Percentiles rank a stretch among this genome's conserved stretches.
phyloP scores from a whole-genome alignment of 2,329 filamentous ascomycete species.

The Cadophora sp. region DNA sequence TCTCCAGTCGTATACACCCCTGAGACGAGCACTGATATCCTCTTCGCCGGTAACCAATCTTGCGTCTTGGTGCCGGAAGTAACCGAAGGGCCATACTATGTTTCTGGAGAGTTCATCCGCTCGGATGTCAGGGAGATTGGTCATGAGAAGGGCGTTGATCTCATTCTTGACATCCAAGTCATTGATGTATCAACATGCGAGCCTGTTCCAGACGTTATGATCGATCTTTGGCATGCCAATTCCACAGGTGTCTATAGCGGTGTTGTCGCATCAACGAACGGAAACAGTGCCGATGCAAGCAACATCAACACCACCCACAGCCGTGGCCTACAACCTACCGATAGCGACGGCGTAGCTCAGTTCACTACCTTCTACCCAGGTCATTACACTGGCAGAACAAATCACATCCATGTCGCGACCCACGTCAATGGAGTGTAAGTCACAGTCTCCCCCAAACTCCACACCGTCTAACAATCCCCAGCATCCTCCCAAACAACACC shows the following conservation, averaged over 20 bases:
- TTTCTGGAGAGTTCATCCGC: constrained; percentile 58
- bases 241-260: constrained; percentile 58
- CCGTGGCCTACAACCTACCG: constrained; percentile 51
- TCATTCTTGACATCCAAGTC: constrained; percentile 57
- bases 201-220: constrained; percentile 53
- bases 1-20: constrained; percentile 42
- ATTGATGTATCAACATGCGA: constrained; percentile 61
- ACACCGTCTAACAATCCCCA: constrained; percentile 33
- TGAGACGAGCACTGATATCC: constrained; percentile 43
- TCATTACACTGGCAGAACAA: constrained; percentile 53
- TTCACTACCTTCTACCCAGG: constrained; percentile 53
- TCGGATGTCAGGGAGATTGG: constrained; percentile 50
- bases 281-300: constrained; percentile 46
- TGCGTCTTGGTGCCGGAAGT: constrained; percentile 45
- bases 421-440: constrained; percentile 48
- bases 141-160: constrained; percentile 46
- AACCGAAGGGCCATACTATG: constrained; percentile 50
- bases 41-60: constrained; percentile 38
- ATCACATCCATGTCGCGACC: constrained; percentile 57
- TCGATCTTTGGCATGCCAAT: constrained; percentile 60
- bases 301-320: constrained; percentile 51
- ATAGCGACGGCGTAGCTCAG: constrained; percentile 50
- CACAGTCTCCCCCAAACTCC: neutral
- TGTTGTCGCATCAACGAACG: constrained; percentile 51
- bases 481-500: constrained; percentile 51